Conservation (phyloP, 2,329 filamentous ascomycete species). For the Elsinoe necatrix region DNA sequence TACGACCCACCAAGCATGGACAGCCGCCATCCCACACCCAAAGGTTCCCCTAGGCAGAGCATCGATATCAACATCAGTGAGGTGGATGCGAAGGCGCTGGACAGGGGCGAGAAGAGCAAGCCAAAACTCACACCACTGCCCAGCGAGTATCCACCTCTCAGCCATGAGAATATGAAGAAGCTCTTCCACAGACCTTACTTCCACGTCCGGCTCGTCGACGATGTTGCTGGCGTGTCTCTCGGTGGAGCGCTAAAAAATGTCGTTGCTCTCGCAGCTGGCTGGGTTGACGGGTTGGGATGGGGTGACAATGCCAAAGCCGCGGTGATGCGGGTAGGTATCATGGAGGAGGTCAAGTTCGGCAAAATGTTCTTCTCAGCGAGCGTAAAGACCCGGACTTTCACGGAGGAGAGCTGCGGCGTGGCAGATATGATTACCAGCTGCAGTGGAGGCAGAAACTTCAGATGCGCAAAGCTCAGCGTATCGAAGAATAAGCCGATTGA, state of each 20-base stretch:
- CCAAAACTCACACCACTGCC: conserved; percentile 67
- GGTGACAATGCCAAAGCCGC: conserved; percentile 99
- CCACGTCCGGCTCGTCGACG: conserved; percentile 85
- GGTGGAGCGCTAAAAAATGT: conserved; percentile 95
- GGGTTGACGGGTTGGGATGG: conserved; percentile 92
- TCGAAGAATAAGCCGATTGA: conserved; percentile 70
- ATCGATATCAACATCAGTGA: conserved; percentile 34
- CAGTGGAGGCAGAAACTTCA: conserved; percentile 85
- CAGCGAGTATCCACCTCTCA: conserved; percentile 72
- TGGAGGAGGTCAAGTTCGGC: conserved; percentile 95
- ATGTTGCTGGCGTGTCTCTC: conserved; percentile 94
- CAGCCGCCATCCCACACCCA: conserved; percentile 61
- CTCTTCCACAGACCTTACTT: conserved; percentile 97
- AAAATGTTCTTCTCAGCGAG: conserved; percentile 85
- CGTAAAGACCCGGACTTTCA: conserved; percentile 77
- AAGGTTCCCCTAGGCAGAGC: conserved; percentile 42
- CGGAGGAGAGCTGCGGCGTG: conserved; percentile 91
- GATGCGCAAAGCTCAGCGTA: conserved; percentile 81
- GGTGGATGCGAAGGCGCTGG: conserved; percentile 24
- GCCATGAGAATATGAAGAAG: conserved; percentile 71
- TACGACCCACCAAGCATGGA: conserved; percentile 90
- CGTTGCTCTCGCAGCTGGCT: conserved; percentile 86
- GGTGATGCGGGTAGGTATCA: conserved; percentile 88
- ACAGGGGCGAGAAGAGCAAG: conserved; percentile 51
- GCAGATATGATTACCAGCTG: conserved; percentile 94